A percentile compares a stretch with the other conserved stretches of the same genome.
Evolutionary conservation across 306 rosid species (phyloP).

Genomic region (Glycyrrhiza uralensis): DNA sequence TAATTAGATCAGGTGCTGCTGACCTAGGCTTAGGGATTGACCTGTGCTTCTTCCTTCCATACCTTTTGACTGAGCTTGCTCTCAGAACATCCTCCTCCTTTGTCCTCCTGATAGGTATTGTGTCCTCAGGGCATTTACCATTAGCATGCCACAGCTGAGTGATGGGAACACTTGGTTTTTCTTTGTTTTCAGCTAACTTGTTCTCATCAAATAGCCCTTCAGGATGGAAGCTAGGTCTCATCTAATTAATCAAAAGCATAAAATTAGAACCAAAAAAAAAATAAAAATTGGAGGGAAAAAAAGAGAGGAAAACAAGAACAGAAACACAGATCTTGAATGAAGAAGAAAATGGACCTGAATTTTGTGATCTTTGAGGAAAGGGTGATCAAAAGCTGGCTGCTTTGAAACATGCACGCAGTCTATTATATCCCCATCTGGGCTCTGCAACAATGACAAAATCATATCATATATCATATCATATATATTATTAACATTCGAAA

Average conservation of each 20-base stretch:
- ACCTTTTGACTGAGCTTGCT: constrained; percentile 81
- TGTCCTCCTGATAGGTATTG: constrained; percentile 86
- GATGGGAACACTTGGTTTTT: constrained; percentile 38
- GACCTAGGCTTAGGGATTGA: constrained; percentile 81
- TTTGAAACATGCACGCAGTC: constrained; percentile 84
- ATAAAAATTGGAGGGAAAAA: background rate
- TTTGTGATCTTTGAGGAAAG: constrained; percentile 94
- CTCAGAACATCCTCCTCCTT: constrained; percentile 82
- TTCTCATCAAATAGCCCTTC: constrained; percentile 76
- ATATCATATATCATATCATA: constrained; percentile 13
- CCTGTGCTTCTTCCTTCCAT: constrained; percentile 87
- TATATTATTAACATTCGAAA: constrained; percentile 12
- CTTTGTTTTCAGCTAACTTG: constrained; percentile 54
- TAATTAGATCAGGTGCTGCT: constrained; percentile 88
- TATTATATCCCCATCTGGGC: constrained; percentile 93
- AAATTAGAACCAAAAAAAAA: background rate
- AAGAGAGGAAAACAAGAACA: background rate
- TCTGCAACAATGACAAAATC: constrained; percentile 57
- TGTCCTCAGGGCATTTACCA: constrained; percentile 82
- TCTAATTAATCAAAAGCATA: constrained; percentile 42
- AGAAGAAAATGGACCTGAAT: constrained; percentile 59
- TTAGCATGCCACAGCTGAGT: constrained; percentile 78
- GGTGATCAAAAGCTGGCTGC: constrained; percentile 97
- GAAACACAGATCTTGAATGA: constrained; percentile 7
- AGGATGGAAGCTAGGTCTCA: constrained; percentile 81